Percentiles rank a stretch among this genome's conserved stretches.
Evolutionary conservation across 768 basidiomycete genomes (phyloP).

Genomic region (Galerina sulciceps): DNA sequence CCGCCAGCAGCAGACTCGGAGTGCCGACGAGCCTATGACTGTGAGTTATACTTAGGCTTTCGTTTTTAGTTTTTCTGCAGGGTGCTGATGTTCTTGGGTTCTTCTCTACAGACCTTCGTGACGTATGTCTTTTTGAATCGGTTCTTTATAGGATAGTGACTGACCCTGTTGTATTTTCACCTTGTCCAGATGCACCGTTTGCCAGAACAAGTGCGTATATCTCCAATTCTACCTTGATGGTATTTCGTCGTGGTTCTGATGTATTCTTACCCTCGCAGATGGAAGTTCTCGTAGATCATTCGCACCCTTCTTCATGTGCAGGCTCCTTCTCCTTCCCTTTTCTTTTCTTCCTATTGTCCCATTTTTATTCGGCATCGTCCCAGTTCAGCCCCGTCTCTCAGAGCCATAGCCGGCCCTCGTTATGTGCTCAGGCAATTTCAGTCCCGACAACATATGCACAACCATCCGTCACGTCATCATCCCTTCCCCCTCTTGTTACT

Average conservation of each 20-base stretch:
- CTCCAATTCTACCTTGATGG: not conserved
- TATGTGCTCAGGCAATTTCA: too few relatives aligned
- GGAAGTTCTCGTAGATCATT: constrained; percentile 12
- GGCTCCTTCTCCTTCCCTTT: not conserved
- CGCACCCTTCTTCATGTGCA: not conserved
- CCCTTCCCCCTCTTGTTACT: not conserved
- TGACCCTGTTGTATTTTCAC: not conserved
- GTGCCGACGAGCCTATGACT: constrained; percentile 99
- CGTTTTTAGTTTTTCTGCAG: not conserved
- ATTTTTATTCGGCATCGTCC: too few relatives aligned
- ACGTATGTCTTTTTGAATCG: constrained; percentile 12
- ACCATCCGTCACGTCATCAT: not conserved
- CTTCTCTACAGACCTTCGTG: constrained; percentile 19
- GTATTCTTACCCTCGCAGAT: not conserved
- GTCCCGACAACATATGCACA: not conserved
- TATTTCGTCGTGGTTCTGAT: not conserved
- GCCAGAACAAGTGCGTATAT: constrained; percentile 11
- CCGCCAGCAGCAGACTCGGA: constrained; percentile 95
- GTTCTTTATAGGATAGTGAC: not conserved
- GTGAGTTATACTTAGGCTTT: constrained; percentile 1
- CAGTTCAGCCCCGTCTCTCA: not conserved
- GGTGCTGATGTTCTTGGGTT: not conserved
- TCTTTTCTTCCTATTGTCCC: not conserved
- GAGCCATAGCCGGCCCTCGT: too few relatives aligned
- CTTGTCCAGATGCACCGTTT: constrained; percentile 14